Conservation (phyloP, 2,329 filamentous ascomycete species). For the Colletotrichum sp. region DNA sequence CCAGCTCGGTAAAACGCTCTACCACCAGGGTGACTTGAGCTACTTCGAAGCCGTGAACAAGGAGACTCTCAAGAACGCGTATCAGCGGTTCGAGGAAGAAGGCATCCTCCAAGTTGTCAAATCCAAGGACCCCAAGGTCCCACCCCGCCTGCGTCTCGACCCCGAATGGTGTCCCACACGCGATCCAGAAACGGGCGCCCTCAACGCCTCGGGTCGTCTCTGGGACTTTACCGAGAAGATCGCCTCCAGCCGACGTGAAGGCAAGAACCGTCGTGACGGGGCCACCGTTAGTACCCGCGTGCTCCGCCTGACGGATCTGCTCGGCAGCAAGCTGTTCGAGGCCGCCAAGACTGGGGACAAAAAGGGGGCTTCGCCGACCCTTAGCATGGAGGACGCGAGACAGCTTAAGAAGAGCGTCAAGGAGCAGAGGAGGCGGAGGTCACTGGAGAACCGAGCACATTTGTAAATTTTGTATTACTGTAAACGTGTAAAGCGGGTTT, state of each 20-base stretch:
- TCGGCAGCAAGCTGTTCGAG: conserved; percentile 75
- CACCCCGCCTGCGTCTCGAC: conserved; percentile 70
- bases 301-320: conserved; percentile 73
- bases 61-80: conserved; percentile 94
- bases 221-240: conserved; percentile 96
- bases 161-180: conserved; percentile 77
- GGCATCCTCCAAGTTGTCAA: conserved; percentile 82
- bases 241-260: conserved; percentile 81
- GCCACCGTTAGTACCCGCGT: conserved; percentile 87
- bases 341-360: conserved; percentile 49
- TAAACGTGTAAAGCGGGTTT: conserved; percentile 15
- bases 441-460: conserved; percentile 55
- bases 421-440: conserved; percentile 53
- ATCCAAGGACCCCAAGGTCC: conserved; percentile 66
- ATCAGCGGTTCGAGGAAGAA: conserved; percentile 86
- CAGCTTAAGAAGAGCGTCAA: conserved; percentile 47
- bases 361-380: conserved; percentile 43
- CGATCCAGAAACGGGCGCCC: conserved; percentile 61
- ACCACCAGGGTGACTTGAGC: conserved; percentile 94
- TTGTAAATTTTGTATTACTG: conserved; percentile 38
- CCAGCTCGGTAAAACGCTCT: conserved; percentile 91
- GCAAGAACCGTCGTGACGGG: conserved; percentile 95
- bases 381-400: conserved; percentile 57
- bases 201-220: conserved; percentile 75
- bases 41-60: conserved; percentile 99